These are phyloP conservation scores for Otatea glauca DNA, from an alignment of 176 grass and related monocot species.

Conservation along the genomic window DNA sequence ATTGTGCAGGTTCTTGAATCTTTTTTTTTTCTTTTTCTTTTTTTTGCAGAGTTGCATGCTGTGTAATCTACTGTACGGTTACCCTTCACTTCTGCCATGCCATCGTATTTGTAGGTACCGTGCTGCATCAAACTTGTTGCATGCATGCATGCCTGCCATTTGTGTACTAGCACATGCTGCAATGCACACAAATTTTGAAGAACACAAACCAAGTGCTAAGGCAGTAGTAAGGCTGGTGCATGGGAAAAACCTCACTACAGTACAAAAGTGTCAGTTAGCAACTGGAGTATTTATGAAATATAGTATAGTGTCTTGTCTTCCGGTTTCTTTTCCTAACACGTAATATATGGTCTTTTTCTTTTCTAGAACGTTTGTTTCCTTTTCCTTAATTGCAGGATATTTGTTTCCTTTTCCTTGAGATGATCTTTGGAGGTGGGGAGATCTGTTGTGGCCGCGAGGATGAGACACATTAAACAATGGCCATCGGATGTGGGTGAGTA, in stretches of 20 bases:
- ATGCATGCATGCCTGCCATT: not conserved
- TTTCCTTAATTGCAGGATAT: too few species aligned
- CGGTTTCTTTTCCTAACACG: too few species aligned
- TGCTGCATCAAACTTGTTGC: not conserved
- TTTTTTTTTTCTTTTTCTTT: not conserved
- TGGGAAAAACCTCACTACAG: not conserved
- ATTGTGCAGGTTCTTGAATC: not conserved
- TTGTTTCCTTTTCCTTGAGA: too few species aligned
- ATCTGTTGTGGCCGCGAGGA: too few species aligned
- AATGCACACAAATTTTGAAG: not conserved
- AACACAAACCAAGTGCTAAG: not conserved
- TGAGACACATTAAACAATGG: too few species aligned
- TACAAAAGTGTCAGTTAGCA: not conserved
- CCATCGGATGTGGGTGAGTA: too few species aligned
- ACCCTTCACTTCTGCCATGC: not conserved
- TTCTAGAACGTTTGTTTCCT: too few species aligned
- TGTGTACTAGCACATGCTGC: not conserved
- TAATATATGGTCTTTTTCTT: too few species aligned
- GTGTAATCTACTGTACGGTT: not conserved
- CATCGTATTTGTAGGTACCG: not conserved
- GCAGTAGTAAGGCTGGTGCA: not conserved
- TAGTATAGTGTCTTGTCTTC: too few species aligned
- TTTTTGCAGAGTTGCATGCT: not conserved
- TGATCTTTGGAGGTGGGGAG: too few species aligned
- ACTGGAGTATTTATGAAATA: not conserved